Evolutionary conservation across 1,284 basidiomycete genomes (phyloP).

Genomic region (Bjerkandera adusta): DNA sequence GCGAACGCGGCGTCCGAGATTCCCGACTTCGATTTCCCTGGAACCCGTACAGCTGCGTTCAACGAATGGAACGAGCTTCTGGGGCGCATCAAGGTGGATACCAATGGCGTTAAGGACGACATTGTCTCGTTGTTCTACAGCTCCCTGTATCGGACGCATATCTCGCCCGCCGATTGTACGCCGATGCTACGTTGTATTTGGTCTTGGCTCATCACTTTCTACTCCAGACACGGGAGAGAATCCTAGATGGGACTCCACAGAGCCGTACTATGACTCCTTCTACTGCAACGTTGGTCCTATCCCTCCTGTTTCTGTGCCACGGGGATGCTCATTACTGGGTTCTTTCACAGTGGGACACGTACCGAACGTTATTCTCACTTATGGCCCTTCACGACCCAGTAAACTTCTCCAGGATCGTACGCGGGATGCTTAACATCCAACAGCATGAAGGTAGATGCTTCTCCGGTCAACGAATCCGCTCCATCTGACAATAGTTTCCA

Average conservation of each 20-base stretch:
- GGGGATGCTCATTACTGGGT: background rate
- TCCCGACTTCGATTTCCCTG: slow-evolving; percentile 55
- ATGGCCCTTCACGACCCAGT: slow-evolving; percentile 61
- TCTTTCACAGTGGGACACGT: slow-evolving; percentile 63
- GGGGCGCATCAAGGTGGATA: slow-evolving; percentile 52
- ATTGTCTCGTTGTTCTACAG: slow-evolving; percentile 57
- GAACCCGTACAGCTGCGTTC: slow-evolving; percentile 39
- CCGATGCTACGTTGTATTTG: background rate
- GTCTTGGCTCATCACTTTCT: background rate
- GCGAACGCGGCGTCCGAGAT: slow-evolving; percentile 59
- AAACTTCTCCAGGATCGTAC: slow-evolving; percentile 53
- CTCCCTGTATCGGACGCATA: slow-evolving; percentile 63
- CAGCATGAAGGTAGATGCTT: slow-evolving; percentile 51
- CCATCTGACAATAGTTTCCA: slow-evolving; percentile 17
- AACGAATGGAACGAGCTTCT: slow-evolving; percentile 57
- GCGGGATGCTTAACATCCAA: slow-evolving; percentile 65
- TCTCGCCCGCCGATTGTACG: slow-evolving; percentile 65
- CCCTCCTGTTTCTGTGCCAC: background rate
- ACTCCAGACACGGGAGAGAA: slow-evolving; percentile 65
- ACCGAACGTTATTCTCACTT: slow-evolving; percentile 55
- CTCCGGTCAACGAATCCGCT: background rate
- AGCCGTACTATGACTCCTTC: slow-evolving; percentile 67
- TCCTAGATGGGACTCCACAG: slow-evolving; percentile 59
- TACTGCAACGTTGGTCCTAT: slow-evolving; percentile 56
- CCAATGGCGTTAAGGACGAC: slow-evolving; percentile 44